Base-by-base conservation (phyloP, 306 rosid species). In the Cucurbita moschata region DNA sequence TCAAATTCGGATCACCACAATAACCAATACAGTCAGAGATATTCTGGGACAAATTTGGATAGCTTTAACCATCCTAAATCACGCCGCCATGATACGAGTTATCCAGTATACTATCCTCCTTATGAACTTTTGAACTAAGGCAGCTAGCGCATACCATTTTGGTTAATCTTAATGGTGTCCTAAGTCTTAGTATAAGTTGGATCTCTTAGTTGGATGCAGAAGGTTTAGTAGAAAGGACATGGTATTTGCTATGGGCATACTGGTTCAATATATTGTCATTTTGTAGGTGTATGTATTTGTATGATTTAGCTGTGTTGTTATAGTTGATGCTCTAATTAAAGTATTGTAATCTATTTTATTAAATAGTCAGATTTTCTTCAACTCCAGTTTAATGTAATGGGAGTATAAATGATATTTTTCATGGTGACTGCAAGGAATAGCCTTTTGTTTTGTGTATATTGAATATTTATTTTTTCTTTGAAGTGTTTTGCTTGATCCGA, bases 11-110 rank as follows among this genome's bases (percentile, higher is more conserved):
- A 76, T 81, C 83, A 83, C 84, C 80, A 78, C 87, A 72, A 86
- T 84, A 76, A 81, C 75, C 96, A 87, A 49, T 78, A 81, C 88
- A 83, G 95, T 78, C 94, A 90, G 62, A 83, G 90, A 81, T 86
- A 82, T 62, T 76, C 75, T 78, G 90, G 88, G 82, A 77, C 87
- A 57, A 79, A 91, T 23, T 55, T 83, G 87, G 96, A 88, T 83
- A 85, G 79, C 82, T 78, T 82, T 78, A 85, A 79, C 79, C 88
- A 81, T 69, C 53, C 80, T 87, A 85, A 92, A 86, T 72, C 90
- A 46, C 89, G 87, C 75, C 88, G 86, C 75, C 46, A 77, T 50
- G 95, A 89, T 80, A 71, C 76, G 55, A 85, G 75, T 71, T 84
- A 84, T 80, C 87, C 89, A 73, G 39, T 83, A 63, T 61, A 75